Conservation (phyloP, 2,329 filamentous ascomycete genomes). For the Colletotrichum magnum region DNA sequence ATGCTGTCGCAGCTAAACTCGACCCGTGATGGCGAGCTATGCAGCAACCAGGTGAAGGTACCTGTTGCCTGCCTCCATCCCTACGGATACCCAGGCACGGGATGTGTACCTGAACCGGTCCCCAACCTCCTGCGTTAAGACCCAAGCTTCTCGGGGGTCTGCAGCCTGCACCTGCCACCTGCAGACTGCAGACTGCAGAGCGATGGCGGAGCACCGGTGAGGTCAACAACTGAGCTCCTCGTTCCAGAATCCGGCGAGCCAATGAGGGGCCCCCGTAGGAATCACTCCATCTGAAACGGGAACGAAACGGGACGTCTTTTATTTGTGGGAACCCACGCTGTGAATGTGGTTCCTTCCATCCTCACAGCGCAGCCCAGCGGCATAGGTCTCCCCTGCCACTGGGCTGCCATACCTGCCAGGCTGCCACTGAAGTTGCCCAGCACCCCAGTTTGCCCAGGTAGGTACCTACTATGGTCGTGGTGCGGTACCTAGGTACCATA, state of each 20-base stretch:
- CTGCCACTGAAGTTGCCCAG: not conserved
- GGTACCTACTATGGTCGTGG: too few species aligned
- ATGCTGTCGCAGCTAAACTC: too few species aligned
- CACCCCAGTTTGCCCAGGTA: too few species aligned
- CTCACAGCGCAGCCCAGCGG: not conserved
- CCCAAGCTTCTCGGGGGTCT: not conserved
- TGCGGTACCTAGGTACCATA: too few species aligned
- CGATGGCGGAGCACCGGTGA: slow-evolving; percentile 28
- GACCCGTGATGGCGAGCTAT: too few species aligned
- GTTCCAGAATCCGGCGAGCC: slow-evolving; percentile 35
- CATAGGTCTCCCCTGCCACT: too few species aligned
- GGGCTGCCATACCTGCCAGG: too few species aligned
- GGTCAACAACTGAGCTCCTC: slow-evolving; percentile 13
- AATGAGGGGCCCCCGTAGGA: slow-evolving; percentile 17
- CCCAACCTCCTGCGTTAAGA: slow-evolving; percentile 19
- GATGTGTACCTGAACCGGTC: not conserved
- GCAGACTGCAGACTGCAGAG: slow-evolving; percentile 2
- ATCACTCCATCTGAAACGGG: slow-evolving; percentile 37
- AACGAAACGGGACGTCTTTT: slow-evolving; percentile 34
- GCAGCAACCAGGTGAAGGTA: too few species aligned
- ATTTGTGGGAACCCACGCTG: not conserved
- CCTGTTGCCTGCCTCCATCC: too few species aligned
- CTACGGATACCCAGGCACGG: too few species aligned
- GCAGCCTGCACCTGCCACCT: not conserved
- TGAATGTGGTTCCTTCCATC: too few species aligned